Conservation (phyloP, 768 basidiomycete genomes). For the Lentinula lateritia region DNA sequence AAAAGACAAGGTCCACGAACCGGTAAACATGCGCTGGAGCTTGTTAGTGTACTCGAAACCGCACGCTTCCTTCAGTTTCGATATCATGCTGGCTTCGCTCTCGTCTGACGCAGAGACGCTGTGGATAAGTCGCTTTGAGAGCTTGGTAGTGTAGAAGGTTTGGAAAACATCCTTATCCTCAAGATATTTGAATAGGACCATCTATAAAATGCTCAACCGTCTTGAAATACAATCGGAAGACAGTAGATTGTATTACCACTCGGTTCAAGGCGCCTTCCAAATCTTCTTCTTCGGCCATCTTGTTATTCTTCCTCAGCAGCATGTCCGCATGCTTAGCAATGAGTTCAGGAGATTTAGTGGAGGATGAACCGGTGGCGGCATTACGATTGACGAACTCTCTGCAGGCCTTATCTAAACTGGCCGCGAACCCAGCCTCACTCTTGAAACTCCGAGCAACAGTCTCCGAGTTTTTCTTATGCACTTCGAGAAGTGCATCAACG, state of each 20-base stretch:
- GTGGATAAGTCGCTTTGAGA: conserved; percentile 90
- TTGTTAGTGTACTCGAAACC: conserved; percentile 98
- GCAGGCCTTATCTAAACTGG: conserved; percentile 91
- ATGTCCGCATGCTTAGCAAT: conserved; percentile 92
- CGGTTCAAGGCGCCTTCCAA: conserved; percentile 87
- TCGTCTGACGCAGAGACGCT: conserved; percentile 92
- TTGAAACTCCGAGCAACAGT: conserved; percentile 86
- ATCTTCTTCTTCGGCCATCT: conserved; percentile 89
- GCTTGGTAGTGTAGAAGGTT: conserved; percentile 94
- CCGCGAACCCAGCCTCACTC: conserved; percentile 91
- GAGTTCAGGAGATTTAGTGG: conserved; percentile 86
- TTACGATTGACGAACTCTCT: conserved; percentile 94
- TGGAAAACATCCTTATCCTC: conserved; percentile 99
- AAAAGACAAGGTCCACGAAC: conserved; percentile 30
- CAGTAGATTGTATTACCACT: conserved; percentile 50
- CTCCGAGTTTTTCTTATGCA: conserved; percentile 88
- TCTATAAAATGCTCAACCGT: conserved; percentile 45
- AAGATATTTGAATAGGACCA: conserved; percentile 96
- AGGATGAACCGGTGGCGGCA: conserved; percentile 77
- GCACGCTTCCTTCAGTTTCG: conserved; percentile 93
- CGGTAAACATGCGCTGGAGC: conserved; percentile 94
- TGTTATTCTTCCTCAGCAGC: conserved; percentile 90
- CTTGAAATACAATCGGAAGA: conserved; percentile 14
- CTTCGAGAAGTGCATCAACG: conserved; percentile 86
- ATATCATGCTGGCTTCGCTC: conserved; percentile 96